Evolutionary conservation across 202 grass and related monocot genomes (phyloP), one percentile per base, ranked within the genome.

Genomic region (Setaria viridis): DNA sequence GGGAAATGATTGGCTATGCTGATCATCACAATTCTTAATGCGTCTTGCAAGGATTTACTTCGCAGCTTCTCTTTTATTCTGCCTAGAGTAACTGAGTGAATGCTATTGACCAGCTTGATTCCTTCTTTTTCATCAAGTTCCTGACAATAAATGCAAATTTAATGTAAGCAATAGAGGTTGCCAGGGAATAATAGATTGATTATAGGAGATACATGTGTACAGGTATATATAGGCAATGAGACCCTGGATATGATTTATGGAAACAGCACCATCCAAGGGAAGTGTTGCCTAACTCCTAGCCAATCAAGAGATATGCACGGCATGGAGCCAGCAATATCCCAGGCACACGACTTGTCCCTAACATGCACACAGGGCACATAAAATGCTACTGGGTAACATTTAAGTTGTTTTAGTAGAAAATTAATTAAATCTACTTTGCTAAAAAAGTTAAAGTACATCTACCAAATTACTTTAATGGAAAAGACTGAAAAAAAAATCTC

Each of bases 1-100:
- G 95, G 91, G 65, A 92, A 94, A 81, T 98, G 89, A 89, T 95
- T 90, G 68, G 75, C 53, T 77, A 94, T 86, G 76, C 91, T 87
- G 11, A 85, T 88, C 78, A 95, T 91, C 74, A 95, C 83, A 74
- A 85, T 86, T 33, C 80, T 87, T 58, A 95, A 89, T 65, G 88
- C 82, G 41, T 95, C 78, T 50, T 94, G 93, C 71, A 98, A 90
- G 43, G 88, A 92, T 85, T 85, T 80, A 72, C 87, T 89, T 37
- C 87, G 78, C 79, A 98, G 82, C 57, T 95, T 98, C 68, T 93
- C 78, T 81, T 94, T 92, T 84, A 94, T 84, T 82, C 68, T 90
- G 47, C 79, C 76, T 34, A 95, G 49, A 67, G 88, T 83, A 80
- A 98, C 88, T 70, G 82, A 85, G 75, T 87, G 89, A 94, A 95